These are phyloP conservation scores for Rutstroemia sp. DNA, from an alignment of 2,329 filamentous ascomycete species.

Conservation along the genomic window DNA sequence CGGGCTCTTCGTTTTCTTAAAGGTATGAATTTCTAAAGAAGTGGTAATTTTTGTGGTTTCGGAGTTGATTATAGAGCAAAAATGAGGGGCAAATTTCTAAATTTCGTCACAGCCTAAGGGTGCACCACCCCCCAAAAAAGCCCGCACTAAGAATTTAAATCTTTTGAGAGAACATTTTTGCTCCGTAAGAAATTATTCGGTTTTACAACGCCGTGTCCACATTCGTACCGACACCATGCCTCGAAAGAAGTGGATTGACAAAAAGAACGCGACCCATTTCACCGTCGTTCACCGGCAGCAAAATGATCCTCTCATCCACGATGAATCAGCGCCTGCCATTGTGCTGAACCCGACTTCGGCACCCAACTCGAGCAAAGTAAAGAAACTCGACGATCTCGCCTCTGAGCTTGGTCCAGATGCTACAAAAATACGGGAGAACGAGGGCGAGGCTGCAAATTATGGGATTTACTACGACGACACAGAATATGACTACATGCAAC, in stretches of 20 bases:
- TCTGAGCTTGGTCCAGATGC: slow-evolving; percentile 66
- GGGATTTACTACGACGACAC: slow-evolving; percentile 94
- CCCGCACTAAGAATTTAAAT: slow-evolving; percentile 9
- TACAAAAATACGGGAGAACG: slow-evolving; percentile 68
- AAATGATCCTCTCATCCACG: slow-evolving; percentile 95
- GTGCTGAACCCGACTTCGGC: slow-evolving; percentile 66
- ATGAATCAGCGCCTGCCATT: slow-evolving; percentile 80
- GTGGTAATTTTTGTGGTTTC: no score
- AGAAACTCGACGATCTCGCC: slow-evolving; percentile 67
- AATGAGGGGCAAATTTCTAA: slow-evolving; percentile 13
- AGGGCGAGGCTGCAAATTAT: slow-evolving; percentile 91
- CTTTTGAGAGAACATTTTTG: slow-evolving; percentile 5
- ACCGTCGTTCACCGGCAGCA: slow-evolving; percentile 92
- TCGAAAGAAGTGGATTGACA: slow-evolving; percentile 51
- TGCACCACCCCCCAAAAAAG: slow-evolving; percentile 15
- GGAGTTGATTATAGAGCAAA: slow-evolving; percentile 17
- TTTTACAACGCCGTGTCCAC: background rate
- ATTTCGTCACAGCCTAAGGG: background rate
- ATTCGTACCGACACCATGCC: slow-evolving; percentile 32
- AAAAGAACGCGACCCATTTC: slow-evolving; percentile 89
- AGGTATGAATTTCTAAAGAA: no score
- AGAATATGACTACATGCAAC: slow-evolving; percentile 99
- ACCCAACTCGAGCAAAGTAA: slow-evolving; percentile 47
- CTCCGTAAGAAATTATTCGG: background rate
- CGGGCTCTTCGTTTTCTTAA: background rate